Percentiles rank a stretch among this genome's conserved stretches.
Evolutionary conservation across 2,329 filamentous ascomycete species (phyloP).

Genomic region (Trichoderma atrobrunneum): DNA sequence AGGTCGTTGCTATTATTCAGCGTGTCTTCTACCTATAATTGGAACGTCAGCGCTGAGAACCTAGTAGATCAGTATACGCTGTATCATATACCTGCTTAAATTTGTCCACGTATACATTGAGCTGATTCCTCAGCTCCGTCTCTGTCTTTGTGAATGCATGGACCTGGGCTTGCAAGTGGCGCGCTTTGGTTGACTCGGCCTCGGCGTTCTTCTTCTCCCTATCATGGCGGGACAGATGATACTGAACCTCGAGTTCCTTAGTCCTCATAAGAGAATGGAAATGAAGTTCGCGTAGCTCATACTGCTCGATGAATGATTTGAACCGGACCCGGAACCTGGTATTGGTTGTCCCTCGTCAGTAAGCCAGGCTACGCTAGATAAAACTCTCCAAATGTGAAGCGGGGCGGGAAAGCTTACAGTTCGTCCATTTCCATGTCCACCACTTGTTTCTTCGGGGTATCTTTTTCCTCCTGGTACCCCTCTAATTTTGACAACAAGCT

Average conservation of each 20-base stretch:
- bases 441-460: constrained; percentile 74
- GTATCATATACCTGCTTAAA: constrained; percentile 84
- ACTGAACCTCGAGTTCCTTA: constrained; percentile 94
- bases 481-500: constrained; percentile 80
- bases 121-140: constrained; percentile 85
- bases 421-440: constrained; percentile 88
- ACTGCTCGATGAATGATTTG: constrained; percentile 95
- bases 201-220: constrained; percentile 87
- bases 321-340: constrained; percentile 77
- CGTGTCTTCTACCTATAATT: constrained; percentile 85
- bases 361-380: neutral
- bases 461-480: constrained; percentile 82
- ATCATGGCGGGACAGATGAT: constrained; percentile 83
- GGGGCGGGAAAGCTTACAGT: constrained; percentile 56
- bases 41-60: constrained; percentile 24
- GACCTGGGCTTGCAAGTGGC: constrained; percentile 85
- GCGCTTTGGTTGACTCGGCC: constrained; percentile 72
- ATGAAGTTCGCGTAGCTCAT: constrained; percentile 90
- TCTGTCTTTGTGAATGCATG: constrained; percentile 96
- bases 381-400: neutral
- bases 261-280: constrained; percentile 89
- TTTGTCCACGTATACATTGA: constrained; percentile 98
- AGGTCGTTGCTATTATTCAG: constrained; percentile 97
- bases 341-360: neutral
- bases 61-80: neutral